A percentile compares a stretch with the other conserved stretches of the same genome.
These are phyloP conservation scores for Wickerhamiella occidentalis DNA, from an alignment of 805 yeast species.

Conservation along the genomic window DNA sequence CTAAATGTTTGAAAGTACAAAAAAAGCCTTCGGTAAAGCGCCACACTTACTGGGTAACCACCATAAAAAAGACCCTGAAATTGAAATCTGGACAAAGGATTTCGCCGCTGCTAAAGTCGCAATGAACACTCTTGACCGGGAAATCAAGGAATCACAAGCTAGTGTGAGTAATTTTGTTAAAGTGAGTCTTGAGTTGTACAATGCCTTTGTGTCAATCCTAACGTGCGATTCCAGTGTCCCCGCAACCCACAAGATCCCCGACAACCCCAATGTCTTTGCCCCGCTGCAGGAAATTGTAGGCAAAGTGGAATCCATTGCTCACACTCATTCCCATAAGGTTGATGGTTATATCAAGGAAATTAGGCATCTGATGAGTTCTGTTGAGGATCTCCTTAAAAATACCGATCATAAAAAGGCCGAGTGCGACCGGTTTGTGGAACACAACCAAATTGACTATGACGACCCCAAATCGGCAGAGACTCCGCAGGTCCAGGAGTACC, in stretches of 20 bases:
- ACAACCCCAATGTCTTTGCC: not conserved
- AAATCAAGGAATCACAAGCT: not conserved
- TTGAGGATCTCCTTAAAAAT: conserved; percentile 4
- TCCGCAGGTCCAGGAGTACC: conserved; percentile 4
- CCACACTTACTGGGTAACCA: conserved; percentile 1
- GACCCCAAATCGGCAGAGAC: not conserved
- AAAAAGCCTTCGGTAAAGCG: conserved; percentile 8
- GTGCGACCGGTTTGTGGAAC: conserved; percentile 1
- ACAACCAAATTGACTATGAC: not conserved
- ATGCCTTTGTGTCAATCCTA: not conserved
- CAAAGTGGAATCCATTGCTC: not conserved
- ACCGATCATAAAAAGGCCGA: conserved; percentile 9
- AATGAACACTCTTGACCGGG: conserved; percentile 6
- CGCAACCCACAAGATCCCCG: not conserved
- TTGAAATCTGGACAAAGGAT: conserved; percentile 8
- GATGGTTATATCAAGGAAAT: not conserved
- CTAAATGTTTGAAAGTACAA: conserved; percentile 6
- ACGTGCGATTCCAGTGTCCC: conserved; percentile 5
- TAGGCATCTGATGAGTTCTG: not conserved
- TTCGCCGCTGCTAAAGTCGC: conserved; percentile 9
- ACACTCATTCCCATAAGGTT: not conserved
- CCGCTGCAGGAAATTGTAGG: conserved; percentile 3
- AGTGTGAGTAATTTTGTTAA: not conserved
- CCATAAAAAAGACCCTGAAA: conserved; percentile 8
- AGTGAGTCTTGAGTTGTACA: not conserved